phyloP scores from a whole-genome alignment of 1,139 yeast genomes.

The Lodderomyces theae region DNA sequence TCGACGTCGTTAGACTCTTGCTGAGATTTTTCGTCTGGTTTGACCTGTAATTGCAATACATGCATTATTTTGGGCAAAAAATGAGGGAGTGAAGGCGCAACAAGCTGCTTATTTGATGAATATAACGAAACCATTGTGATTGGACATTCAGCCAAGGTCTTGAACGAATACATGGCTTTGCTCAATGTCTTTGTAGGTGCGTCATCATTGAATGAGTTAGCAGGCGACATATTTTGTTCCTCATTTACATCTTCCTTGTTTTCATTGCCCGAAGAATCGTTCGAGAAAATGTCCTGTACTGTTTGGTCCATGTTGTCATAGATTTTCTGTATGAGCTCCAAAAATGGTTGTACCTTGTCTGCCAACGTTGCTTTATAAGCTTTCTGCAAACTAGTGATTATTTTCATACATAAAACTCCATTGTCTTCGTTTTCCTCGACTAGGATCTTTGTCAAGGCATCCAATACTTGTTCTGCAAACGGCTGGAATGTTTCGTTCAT shows the following conservation, averaged over 20 bases:
- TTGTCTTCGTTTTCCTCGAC: conserved; percentile 89
- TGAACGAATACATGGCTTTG: conserved; percentile 76
- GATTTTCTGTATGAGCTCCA: conserved; percentile 70
- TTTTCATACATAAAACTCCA: conserved; percentile 88
- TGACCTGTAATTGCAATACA: conserved; percentile 73
- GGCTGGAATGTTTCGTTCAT: conserved; percentile 82
- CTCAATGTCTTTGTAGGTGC: conserved; percentile 39
- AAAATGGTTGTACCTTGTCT: conserved; percentile 76
- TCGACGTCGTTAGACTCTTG: conserved; percentile 59
- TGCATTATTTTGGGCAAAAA: conserved; percentile 83
- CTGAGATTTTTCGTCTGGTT: conserved; percentile 37
- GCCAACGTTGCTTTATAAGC: conserved; percentile 68
- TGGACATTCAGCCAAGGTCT: conserved; percentile 94
- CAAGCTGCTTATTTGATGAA: conserved; percentile 79
- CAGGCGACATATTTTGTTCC: conserved; percentile 32
- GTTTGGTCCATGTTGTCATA: conserved; percentile 80
- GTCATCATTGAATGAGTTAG: conserved; percentile 30
- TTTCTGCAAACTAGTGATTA: conserved; percentile 84
- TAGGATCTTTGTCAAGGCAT: conserved; percentile 58
- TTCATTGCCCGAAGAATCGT: conserved; percentile 6
- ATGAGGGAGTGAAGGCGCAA: conserved; percentile 65
- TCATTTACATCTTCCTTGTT: conserved; percentile 17
- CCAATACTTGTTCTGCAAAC: conserved; percentile 60
- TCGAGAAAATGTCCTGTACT: conserved; percentile 58
- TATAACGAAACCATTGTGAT: conserved; percentile 91